A percentile compares a stretch with the other conserved stretches of the same genome.
phyloP scores from a whole-genome alignment of 164 flowering plant genomes.

The Nymphaea thermarum region DNA sequence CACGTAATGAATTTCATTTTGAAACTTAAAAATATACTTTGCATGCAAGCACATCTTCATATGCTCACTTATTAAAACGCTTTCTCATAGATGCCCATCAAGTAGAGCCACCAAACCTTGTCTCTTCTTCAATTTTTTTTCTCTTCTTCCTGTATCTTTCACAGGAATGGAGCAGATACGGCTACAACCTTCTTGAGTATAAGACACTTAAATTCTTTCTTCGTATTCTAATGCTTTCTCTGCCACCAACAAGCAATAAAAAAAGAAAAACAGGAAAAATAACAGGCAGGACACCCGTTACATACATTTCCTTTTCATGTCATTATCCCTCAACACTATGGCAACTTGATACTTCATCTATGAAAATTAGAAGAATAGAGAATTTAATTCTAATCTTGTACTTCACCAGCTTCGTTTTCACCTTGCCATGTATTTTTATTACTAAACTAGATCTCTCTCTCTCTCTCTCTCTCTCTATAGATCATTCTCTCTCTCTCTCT shows the following conservation, averaged over 20 bases:
- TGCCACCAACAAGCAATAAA: too few species aligned
- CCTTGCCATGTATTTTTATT: not conserved
- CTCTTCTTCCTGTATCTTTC: not conserved
- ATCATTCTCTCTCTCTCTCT: not conserved
- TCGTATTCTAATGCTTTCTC: too few species aligned
- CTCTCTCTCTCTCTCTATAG: not conserved
- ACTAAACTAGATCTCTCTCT: not conserved
- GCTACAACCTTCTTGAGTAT: not conserved
- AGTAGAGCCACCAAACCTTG: not conserved
- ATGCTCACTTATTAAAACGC: not conserved
- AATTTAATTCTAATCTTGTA: too few species aligned
- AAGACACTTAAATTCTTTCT: too few species aligned
- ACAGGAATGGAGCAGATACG: not conserved
- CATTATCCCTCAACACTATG: not conserved
- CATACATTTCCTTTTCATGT: too few species aligned
- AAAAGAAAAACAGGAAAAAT: too few species aligned
- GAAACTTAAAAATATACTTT: not conserved
- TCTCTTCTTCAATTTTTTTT: not conserved
- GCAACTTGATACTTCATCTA: not conserved
- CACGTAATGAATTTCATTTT: not conserved
- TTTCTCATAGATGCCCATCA: not conserved
- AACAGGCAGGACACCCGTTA: too few species aligned
- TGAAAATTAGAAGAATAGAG: too few species aligned
- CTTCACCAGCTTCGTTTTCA: too few species aligned
- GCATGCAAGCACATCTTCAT: not conserved